phyloP scores from a whole-genome alignment of 768 basidiomycete species.

The Russula compacta region DNA sequence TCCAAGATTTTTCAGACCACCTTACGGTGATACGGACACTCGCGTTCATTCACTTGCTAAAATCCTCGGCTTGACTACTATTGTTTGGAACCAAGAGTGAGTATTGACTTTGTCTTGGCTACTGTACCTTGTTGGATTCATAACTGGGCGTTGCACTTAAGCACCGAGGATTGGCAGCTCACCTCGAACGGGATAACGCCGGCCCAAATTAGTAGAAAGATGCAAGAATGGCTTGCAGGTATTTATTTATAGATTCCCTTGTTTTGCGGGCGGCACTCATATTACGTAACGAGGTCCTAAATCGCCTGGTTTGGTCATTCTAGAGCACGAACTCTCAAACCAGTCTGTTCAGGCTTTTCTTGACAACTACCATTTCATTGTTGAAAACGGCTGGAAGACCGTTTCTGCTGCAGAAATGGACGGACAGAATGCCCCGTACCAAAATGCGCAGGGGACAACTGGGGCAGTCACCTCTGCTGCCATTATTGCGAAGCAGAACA shows the following conservation, averaged over 20 bases:
- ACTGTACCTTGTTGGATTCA: neutral
- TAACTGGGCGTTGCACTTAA: constrained; percentile 29
- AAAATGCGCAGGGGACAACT: constrained; percentile 10
- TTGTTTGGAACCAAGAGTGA: constrained; percentile 37
- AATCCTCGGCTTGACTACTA: constrained; percentile 37
- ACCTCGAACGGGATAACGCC: constrained; percentile 35
- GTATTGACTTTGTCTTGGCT: constrained; percentile 4
- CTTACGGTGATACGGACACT: constrained; percentile 34
- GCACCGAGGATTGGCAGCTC: constrained; percentile 76
- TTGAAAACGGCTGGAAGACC: constrained; percentile 7
- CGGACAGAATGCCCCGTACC: constrained; percentile 7
- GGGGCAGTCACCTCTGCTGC: constrained; percentile 1
- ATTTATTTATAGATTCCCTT: neutral
- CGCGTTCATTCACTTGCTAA: constrained; percentile 40
- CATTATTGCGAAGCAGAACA: neutral
- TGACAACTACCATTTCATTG: constrained; percentile 6
- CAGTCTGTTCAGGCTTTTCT: constrained; percentile 20
- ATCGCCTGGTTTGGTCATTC: constrained; percentile 32
- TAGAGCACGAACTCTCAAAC: constrained; percentile 36
- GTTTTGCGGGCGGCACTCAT: neutral
- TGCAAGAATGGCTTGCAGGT: constrained; percentile 14
- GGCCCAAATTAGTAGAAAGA: constrained; percentile 18
- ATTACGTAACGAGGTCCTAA: constrained; percentile 25
- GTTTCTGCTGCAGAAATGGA: constrained; percentile 10
- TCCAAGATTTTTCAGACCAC: constrained; percentile 35